A percentile compares a stretch with the other conserved stretches of the same genome.
These are phyloP conservation scores for Coix lacrymajobi DNA, from an alignment of 176 grass and related monocot species.

Conservation along the genomic window DNA sequence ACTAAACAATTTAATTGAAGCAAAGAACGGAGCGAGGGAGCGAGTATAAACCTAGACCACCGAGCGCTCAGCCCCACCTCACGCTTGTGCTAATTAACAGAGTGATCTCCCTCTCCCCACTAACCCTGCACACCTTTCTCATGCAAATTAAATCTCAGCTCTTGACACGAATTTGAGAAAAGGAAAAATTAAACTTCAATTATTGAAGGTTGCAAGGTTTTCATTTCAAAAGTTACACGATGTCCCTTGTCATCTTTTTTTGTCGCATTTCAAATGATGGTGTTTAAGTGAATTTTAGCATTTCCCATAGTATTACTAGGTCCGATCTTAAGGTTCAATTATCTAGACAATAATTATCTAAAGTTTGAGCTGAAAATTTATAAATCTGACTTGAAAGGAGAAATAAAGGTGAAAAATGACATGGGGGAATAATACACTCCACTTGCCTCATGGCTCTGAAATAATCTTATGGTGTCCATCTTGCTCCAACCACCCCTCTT, in stretches of 20 bases:
- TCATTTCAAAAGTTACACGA: not conserved
- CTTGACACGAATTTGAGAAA: too few relatives aligned
- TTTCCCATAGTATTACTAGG: not conserved
- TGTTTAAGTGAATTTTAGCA: not conserved
- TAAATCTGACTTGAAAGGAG: not conserved
- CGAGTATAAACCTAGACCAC: too few relatives aligned
- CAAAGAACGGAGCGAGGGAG: fast-evolving
- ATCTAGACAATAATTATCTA: not conserved
- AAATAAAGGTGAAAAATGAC: not conserved
- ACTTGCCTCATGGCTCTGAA: not conserved
- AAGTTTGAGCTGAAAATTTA: not conserved
- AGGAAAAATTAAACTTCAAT: too few relatives aligned
- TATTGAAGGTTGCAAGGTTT: too few relatives aligned
- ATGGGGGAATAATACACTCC: not conserved
- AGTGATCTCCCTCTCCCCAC: too few relatives aligned
- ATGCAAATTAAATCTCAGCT: too few relatives aligned
- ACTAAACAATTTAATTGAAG: too few relatives aligned
- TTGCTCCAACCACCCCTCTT: not conserved
- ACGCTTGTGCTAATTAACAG: too few relatives aligned
- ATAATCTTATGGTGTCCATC: not conserved
- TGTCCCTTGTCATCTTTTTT: not conserved
- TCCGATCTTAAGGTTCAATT: not conserved
- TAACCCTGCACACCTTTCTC: too few relatives aligned
- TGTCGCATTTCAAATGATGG: not conserved
- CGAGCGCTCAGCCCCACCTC: too few relatives aligned